phyloP scores from a whole-genome alignment of 352 stramenopile genomes.

The Phytophthora pini region DNA sequence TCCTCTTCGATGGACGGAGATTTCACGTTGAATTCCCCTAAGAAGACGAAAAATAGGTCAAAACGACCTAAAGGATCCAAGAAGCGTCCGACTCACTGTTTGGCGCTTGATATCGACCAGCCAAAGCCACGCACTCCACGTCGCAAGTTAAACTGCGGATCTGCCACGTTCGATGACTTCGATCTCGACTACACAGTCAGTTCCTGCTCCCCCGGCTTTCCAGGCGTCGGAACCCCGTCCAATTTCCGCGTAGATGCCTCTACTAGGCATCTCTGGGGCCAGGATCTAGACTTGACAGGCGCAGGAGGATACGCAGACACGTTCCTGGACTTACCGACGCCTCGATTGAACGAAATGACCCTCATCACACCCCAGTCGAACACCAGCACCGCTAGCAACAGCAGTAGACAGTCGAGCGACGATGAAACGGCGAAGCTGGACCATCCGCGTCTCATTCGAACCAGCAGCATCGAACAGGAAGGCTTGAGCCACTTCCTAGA shows the following conservation, averaged over 20 bases:
- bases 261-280: slow-evolving; percentile 63
- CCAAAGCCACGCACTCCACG: slow-evolving; percentile 72
- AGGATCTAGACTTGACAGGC: slow-evolving; percentile 63
- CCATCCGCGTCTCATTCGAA: slow-evolving; percentile 68
- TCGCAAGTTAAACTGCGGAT: slow-evolving; percentile 66
- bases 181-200: slow-evolving; percentile 39
- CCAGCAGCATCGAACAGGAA: slow-evolving; percentile 78
- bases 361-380: slow-evolving; percentile 36
- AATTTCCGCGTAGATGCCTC: slow-evolving; percentile 53
- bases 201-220: slow-evolving; percentile 33
- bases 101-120: slow-evolving; percentile 62
- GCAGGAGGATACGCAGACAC: slow-evolving; percentile 57
- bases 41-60: slow-evolving; percentile 52
- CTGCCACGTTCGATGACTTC: slow-evolving; percentile 65
- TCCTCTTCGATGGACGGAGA: slow-evolving; percentile 35
- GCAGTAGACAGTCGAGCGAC: slow-evolving; percentile 16
- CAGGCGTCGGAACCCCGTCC: slow-evolving; percentile 73
- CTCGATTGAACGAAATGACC: slow-evolving; percentile 60
- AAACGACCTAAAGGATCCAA: slow-evolving; percentile 43
- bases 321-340: slow-evolving; percentile 77
- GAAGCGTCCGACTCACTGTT: slow-evolving; percentile 64
- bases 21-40: slow-evolving; percentile 30
- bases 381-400: slow-evolving; percentile 20
- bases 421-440: slow-evolving; percentile 38
- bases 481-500: slow-evolving; percentile 78